phyloP scores from a whole-genome alignment of 2,329 filamentous ascomycete genomes.

The Elsinoe ampelina region DNA sequence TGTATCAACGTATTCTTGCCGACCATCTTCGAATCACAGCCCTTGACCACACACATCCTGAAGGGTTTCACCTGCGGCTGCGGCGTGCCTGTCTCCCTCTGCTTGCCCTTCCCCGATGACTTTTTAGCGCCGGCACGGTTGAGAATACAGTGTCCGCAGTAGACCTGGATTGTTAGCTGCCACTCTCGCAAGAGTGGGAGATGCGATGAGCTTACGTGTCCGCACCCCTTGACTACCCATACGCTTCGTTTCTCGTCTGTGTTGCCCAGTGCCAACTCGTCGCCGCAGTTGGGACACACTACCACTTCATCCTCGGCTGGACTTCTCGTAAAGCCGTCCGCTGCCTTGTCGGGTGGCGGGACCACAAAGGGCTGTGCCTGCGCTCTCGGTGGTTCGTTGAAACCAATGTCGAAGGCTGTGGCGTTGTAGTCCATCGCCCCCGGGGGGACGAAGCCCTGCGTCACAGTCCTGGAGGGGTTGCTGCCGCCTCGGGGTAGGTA shows the following conservation, averaged over 20 bases:
- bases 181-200: not conserved
- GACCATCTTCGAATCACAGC: conserved; percentile 31
- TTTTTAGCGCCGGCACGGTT: conserved; percentile 26
- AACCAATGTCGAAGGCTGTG: conserved; percentile 37
- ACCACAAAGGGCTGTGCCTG: conserved; percentile 45
- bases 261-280: conserved; percentile 70
- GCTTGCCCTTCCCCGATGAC: conserved; percentile 29
- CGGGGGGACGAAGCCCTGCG: conserved; percentile 10
- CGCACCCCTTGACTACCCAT: conserved; percentile 84
- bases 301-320: conserved; percentile 63
- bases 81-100: conserved; percentile 25
- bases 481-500: not conserved
- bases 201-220: conserved; percentile 58
- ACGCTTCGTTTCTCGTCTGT: conserved; percentile 67
- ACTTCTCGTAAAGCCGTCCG: conserved; percentile 70
- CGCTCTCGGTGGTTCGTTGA: conserved; percentile 17
- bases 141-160: conserved; percentile 44
- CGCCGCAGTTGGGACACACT: conserved; percentile 77
- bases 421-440: conserved; percentile 30
- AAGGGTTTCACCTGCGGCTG: conserved; percentile 29
- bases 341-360: conserved; percentile 46
- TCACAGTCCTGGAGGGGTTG: not conserved
- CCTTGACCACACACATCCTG: conserved; percentile 38
- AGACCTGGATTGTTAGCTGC: conserved; percentile 33
- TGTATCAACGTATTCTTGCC: conserved; percentile 32